Conservation (phyloP, 352 stramenopile species). For the Globisporangium spiculum region DNA sequence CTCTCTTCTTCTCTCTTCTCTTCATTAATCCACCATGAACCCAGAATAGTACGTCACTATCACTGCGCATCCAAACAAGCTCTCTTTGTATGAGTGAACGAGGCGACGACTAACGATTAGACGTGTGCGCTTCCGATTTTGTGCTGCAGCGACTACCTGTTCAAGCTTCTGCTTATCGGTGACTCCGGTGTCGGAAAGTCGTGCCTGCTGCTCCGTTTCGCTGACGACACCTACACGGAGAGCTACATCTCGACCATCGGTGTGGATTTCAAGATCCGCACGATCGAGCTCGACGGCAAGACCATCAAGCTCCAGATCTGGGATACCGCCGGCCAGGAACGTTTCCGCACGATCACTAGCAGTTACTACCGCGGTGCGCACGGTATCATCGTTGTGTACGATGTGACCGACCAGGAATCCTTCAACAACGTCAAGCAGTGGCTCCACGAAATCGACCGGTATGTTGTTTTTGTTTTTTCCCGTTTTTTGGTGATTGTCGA, state of each 20-base stretch:
- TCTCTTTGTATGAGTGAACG: background rate
- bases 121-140: background rate
- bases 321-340: slow-evolving; percentile 99
- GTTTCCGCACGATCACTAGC: slow-evolving; percentile 99
- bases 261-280: slow-evolving; percentile 99
- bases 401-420: slow-evolving; percentile 97
- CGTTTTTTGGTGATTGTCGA: background rate
- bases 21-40: slow-evolving; percentile 69
- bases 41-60: slow-evolving; percentile 89
- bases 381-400: slow-evolving; percentile 99
- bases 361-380: slow-evolving; percentile 99
- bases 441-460: slow-evolving; percentile 92
- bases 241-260: slow-evolving; percentile 99
- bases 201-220: slow-evolving; percentile 98
- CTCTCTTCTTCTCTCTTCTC: background rate
- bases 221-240: slow-evolving; percentile 99
- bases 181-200: slow-evolving; percentile 98
- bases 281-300: slow-evolving; percentile 99
- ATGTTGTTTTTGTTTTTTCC: slow-evolving; percentile 4
- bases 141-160: slow-evolving; percentile 94
- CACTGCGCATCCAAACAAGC: background rate
- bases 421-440: slow-evolving; percentile 99
- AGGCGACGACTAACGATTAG: slow-evolving; percentile 9
- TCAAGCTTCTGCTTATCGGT: slow-evolving; percentile 98
- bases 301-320: slow-evolving; percentile 99